Evolutionary conservation across 371 early-diverging fungal genomes (phyloP), one percentile per base, ranked within the genome.

Genomic region (Lichtheimia corymbifera): DNA sequence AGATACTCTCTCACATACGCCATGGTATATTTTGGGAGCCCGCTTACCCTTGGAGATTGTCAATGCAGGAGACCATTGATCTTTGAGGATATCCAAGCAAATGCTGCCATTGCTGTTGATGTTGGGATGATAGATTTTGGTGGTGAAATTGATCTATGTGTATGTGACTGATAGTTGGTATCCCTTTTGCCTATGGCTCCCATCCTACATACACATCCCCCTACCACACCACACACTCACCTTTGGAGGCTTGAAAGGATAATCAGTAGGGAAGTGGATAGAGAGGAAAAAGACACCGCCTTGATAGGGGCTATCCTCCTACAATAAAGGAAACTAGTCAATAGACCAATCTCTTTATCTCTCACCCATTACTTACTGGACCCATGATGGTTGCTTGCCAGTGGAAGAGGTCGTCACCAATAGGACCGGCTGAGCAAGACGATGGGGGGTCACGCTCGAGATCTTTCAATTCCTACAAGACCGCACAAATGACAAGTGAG

Each of bases 191-290:
- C 22, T 22, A 22, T 22, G 22, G 2, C 35, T 11, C 35, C 35
- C 28, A 28, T 35, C 35, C 35, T 35, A 20, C 3, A 58, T 40
- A 2, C 30, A 27, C 15, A 15, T 6, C 24, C 35, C 22, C 30
- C 47, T 18, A n/a, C 42, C 55, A 28, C 18, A 7, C 40, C 53
- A 18, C 50, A 27, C 24, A 15, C 42, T 53, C 73, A 86, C 88
- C 90, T 96, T 96, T 70, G 99, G 99, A 53, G 99, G 98, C 87
- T 97, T 98, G 89, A 99, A 99, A 50, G 99, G 99, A 73, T 99
- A 99, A 77, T 99, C 99, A 42, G 95, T 93, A 42, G 99, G 98
- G 84, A 99, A 97, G 74, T 93, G 95, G 76, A 99, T 99, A 53
- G 92, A 84, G 62, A 99, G 86, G 87, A 99, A 97, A 83, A 99